A percentile compares a stretch with the other conserved stretches of the same genome.
Evolutionary conservation across 495 filamentous ascomycete genomes (phyloP).

Genomic region (Staphylotrichum longicolle): DNA sequence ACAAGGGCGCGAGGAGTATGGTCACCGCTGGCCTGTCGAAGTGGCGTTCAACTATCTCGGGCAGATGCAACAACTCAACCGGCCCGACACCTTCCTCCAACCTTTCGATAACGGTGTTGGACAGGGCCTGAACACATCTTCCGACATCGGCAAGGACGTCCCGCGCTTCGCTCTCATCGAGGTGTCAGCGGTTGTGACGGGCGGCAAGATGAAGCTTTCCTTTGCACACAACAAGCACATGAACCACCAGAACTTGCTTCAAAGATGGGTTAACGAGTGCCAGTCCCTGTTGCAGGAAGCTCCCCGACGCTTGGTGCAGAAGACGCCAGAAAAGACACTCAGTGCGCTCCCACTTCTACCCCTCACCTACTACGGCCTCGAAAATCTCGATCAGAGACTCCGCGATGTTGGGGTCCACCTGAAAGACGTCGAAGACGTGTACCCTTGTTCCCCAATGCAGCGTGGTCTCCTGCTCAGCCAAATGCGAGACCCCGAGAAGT

Average conservation of each 20-base stretch:
- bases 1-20: constrained; percentile 36
- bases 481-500: constrained; percentile 50
- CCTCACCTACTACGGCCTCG: constrained; percentile 49
- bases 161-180: constrained; percentile 54
- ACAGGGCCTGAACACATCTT: constrained; percentile 41
- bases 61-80: constrained; percentile 45
- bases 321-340: constrained; percentile 45
- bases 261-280: constrained; percentile 49
- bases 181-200: constrained; percentile 39
- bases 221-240: constrained; percentile 59
- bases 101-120: constrained; percentile 34
- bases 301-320: constrained; percentile 40
- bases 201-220: constrained; percentile 49
- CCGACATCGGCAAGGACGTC: constrained; percentile 43
- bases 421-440: constrained; percentile 41
- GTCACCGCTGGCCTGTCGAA: constrained; percentile 53
- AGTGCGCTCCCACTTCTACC: constrained; percentile 57
- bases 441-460: constrained; percentile 47
- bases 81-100: constrained; percentile 52
- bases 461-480: constrained; percentile 44
- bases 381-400: constrained; percentile 42
- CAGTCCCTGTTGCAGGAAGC: constrained; percentile 42
- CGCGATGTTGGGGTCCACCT: constrained; percentile 38
- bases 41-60: constrained; percentile 60
- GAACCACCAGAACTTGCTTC: constrained; percentile 51